Conservation (phyloP, 306 rosid species). For the cucumber (Cucumis sativus) region Cucumber_9930_V3 NC_026659.2:25721501-25722000, state of each 20-base stretch:
- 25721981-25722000: constrained; percentile 14
- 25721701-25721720: background rate
- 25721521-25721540: no score
- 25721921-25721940: constrained; percentile 46
- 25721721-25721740: background rate
- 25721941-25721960: constrained; percentile 8
- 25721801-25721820: background rate
- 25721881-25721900: constrained; percentile 43
- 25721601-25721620: no score
- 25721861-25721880: constrained; percentile 25
- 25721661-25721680: no score
- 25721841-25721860: constrained; percentile 5
- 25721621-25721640: no score
- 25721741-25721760: background rate
- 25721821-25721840: background rate
- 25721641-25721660: no score
- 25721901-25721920: constrained; percentile 33
- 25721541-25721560: no score
- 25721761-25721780: background rate
- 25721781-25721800: background rate
- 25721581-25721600: no score
- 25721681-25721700: no score
- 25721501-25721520: no score
- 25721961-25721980: constrained; percentile 22
- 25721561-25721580: no score